phyloP scores from a whole-genome alignment of 305 asterid genomes.

The Fraxinus baroniana region DNA sequence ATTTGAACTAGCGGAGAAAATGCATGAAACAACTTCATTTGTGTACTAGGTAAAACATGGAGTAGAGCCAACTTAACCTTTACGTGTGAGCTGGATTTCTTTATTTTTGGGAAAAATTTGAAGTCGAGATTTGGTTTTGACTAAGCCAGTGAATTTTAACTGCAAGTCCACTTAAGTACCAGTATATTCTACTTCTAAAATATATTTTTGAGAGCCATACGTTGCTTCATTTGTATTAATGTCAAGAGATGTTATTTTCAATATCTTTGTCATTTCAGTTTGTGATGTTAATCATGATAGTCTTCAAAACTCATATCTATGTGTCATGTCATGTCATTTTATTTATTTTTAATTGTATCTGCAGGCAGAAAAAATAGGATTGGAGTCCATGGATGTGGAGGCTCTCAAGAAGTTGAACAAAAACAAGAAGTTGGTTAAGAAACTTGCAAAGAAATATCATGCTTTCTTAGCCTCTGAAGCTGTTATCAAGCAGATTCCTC shows the following conservation, averaged over 20 bases:
- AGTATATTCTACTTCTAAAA: background rate
- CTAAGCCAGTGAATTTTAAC: background rate
- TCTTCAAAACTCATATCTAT: background rate
- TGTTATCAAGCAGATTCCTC: conserved; percentile 73
- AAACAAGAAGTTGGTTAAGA: conserved; percentile 70
- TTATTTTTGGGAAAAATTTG: background rate
- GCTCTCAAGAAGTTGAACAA: conserved; percentile 65
- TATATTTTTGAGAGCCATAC: background rate
- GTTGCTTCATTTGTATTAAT: background rate
- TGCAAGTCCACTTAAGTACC: background rate
- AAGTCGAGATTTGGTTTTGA: background rate
- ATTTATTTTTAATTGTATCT: background rate
- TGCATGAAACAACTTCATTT: background rate
- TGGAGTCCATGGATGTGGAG: conserved; percentile 77
- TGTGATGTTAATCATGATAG: background rate
- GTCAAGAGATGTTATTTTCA: background rate
- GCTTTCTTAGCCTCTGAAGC: conserved; percentile 75
- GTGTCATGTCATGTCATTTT: background rate
- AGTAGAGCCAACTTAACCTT: background rate
- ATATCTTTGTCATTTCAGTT: background rate
- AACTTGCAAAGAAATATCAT: conserved; percentile 68
- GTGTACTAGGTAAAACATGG: background rate
- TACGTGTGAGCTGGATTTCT: background rate
- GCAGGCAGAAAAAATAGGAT: conserved; percentile 61
- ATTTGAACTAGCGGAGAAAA: background rate